Base-by-base conservation (phyloP, 805 yeast species). In the Clavispora fructus region DNA sequence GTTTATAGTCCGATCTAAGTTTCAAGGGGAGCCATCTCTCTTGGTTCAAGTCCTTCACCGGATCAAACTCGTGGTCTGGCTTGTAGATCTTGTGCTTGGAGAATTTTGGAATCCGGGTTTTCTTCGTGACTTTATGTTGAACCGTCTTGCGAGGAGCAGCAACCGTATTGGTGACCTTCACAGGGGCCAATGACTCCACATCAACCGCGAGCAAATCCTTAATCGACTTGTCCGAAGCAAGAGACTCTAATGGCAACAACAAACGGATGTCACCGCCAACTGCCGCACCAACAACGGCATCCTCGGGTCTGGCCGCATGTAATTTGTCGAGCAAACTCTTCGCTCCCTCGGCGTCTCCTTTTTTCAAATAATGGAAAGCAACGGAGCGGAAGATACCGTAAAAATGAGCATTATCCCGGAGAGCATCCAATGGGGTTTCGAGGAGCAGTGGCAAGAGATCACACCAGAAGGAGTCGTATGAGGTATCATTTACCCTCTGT, bases 1-100 rank as follows among this genome's bases (percentile, higher is more conserved):
- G 87, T 64, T 81, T 87, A 68, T 85, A 90, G 56, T 83, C 80
- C 7, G 90, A 78, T 63, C 98, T 80, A 61, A 91, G 95, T 61
- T 82, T 85, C 75, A 86, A 57, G 19, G 97, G 95, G 42, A 92
- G 65, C 98, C 98, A 91, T 68, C 97, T 83, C 64, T 91, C 97
- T 52, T 59, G 41, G 65, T 82, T 66, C 51, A 78, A 54, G 55
- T 55, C 48, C 37, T 47, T 50, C 26, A 45, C 46, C 1, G 51
- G 45, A 27, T 51, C 39, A 33, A 55, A 53, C 35, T 48, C 47
- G 28, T 37, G 19, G 13, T 29, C 52, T 5, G 54, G 49, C 47
- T 45, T 48, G 38, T 48, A n/a, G 13, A 47, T 35, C 52, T 55
- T 55, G 31, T 31, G 33, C 42, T 47, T 41, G 12, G 59, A 55